Conservation (phyloP, 2,329 filamentous ascomycete species). For the Talaromyces sp. region DNA sequence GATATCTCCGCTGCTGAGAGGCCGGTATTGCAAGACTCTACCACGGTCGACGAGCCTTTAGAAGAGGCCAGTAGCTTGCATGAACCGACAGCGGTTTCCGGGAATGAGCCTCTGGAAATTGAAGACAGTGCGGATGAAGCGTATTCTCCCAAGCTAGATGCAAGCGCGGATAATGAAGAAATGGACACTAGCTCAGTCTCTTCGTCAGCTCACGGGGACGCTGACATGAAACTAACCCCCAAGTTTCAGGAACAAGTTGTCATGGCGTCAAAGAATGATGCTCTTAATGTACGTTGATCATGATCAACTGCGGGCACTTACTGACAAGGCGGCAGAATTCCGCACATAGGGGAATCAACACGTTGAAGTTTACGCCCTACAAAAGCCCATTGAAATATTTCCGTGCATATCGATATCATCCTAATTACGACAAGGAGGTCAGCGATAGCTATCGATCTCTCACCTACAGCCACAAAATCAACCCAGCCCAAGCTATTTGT, state of each 20-base stretch:
- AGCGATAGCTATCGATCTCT: conserved; percentile 75
- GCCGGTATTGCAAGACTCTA: not conserved
- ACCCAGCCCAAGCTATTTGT: conserved; percentile 68
- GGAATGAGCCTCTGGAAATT: conserved; percentile 50
- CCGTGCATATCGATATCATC: conserved; percentile 85
- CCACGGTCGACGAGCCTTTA: not conserved
- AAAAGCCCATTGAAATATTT: conserved; percentile 77
- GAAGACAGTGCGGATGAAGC: conserved; percentile 20
- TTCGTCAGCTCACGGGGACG: conserved; percentile 15
- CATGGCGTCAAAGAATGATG: conserved; percentile 20
- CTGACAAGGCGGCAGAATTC: conserved; percentile 26
- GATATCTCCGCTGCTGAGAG: not conserved
- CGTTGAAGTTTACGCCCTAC: conserved; percentile 57
- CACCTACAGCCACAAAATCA: conserved; percentile 89
- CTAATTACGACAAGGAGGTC: conserved; percentile 63
- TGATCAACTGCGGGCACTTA: conserved; percentile 13
- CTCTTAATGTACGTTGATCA: conserved; percentile 27
- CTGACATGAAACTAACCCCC: conserved; percentile 27
- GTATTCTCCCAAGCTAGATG: conserved; percentile 17
- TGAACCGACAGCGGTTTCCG: conserved; percentile 35
- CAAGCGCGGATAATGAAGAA: conserved; percentile 20
- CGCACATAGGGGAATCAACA: conserved; percentile 13
- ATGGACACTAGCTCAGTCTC: conserved; percentile 17
- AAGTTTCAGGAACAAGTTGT: conserved; percentile 23
- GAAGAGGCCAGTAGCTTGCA: conserved; percentile 11